Conservation (phyloP, 768 basidiomycete genomes). For the Scleroderma bovista region DNA sequence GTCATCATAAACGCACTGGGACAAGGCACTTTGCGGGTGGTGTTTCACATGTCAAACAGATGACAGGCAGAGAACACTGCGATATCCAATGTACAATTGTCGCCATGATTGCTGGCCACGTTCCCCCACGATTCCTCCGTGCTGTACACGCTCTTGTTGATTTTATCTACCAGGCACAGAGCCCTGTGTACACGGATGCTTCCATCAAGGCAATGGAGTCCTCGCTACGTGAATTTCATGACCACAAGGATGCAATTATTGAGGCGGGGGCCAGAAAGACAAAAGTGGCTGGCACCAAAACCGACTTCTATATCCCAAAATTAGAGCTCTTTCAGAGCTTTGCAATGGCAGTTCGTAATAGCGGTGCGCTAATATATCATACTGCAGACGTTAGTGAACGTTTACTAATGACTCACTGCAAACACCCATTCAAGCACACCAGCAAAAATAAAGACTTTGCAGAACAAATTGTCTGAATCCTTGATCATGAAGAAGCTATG, state of each 20-base stretch:
- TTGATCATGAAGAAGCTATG: constrained; percentile 28
- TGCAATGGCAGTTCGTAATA: constrained; percentile 11
- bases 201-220: background rate
- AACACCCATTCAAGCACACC: constrained; percentile 21
- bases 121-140: background rate
- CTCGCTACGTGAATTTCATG: background rate
- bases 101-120: background rate
- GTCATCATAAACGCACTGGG: background rate
- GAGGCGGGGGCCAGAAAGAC: background rate
- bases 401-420: constrained; percentile 29
- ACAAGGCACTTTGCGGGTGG: background rate
- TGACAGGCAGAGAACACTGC: background rate
- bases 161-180: background rate
- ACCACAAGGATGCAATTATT: background rate
- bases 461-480: constrained; percentile 27
- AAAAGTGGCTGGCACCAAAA: background rate
- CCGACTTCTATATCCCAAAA: background rate
- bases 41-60: background rate
- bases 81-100: background rate
- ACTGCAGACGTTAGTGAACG: constrained; percentile 32
- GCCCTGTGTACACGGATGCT: background rate
- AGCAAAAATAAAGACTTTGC: constrained; percentile 28
- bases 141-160: background rate
- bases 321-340: background rate
- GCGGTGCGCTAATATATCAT: constrained; percentile 30